phyloP scores from a whole-genome alignment of 129 eudicot species.

The Cynara cardunculus region DNA sequence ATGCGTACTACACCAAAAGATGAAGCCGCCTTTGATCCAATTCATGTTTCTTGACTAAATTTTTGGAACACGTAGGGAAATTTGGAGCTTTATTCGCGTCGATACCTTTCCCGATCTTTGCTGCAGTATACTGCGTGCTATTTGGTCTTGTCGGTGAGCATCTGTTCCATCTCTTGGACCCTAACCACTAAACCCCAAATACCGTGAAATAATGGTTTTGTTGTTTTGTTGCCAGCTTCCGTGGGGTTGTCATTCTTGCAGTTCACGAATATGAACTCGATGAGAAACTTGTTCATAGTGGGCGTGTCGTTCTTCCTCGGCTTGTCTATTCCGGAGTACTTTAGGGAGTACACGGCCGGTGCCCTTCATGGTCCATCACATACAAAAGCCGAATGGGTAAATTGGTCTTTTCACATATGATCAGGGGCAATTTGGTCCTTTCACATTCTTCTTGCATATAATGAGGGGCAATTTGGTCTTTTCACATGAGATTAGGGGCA shows the following conservation, averaged over 20 bases:
- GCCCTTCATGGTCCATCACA: constrained; percentile 98
- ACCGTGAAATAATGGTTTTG: neutral
- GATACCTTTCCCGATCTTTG: constrained; percentile 93
- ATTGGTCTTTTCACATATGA: constrained; percentile 6
- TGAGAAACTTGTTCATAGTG: constrained; percentile 87
- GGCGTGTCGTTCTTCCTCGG: constrained; percentile 96
- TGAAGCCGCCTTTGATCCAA: neutral
- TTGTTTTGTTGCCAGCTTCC: constrained; percentile 59
- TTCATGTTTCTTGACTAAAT: constrained; percentile 2
- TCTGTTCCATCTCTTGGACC: neutral
- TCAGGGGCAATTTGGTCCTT: neutral
- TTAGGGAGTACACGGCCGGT: constrained; percentile 77
- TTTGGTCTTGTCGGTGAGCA: constrained; percentile 95
- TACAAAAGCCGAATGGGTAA: constrained; percentile 96
- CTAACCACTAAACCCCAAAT: neutral
- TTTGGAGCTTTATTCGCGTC: constrained; percentile 98
- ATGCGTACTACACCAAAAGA: neutral
- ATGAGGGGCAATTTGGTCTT: neutral
- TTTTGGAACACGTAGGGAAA: constrained; percentile 46
- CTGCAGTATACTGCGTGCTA: constrained; percentile 92
- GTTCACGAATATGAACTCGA: constrained; percentile 97
- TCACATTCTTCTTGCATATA: neutral
- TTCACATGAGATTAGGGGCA: neutral
- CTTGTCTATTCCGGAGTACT: constrained; percentile 90
- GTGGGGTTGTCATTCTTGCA: constrained; percentile 96